Conservation (phyloP, 2,329 filamentous ascomycete genomes). For the Aspergillus sp. region DNA sequence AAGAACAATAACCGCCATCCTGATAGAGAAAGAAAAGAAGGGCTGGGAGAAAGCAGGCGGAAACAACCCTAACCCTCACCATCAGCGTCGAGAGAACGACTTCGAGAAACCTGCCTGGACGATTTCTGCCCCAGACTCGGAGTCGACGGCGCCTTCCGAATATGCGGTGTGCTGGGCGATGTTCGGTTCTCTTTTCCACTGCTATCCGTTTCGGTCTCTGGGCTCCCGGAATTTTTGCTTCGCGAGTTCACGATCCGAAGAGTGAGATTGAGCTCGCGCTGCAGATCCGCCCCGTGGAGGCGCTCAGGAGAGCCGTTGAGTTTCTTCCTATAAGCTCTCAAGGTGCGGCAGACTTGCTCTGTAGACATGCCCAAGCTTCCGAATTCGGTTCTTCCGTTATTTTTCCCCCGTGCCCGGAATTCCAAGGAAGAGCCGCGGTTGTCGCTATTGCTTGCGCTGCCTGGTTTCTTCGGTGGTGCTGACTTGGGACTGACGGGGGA, state of each 20-base stretch:
- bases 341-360: conserved; percentile 48
- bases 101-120: conserved; percentile 15
- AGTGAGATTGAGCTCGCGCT: conserved; percentile 45
- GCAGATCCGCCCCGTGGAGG: conserved; percentile 46
- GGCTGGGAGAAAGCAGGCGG: conserved; percentile 2
- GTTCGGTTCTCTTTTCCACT: conserved; percentile 29
- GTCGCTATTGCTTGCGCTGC: conserved; percentile 17
- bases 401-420: conserved; percentile 39
- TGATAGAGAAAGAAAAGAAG: conserved; percentile 2
- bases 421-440: conserved; percentile 42
- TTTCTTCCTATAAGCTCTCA: conserved; percentile 52
- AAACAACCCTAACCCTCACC: conserved; percentile 9
- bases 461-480: conserved; percentile 19
- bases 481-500: conserved; percentile 32
- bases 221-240: conserved; percentile 18
- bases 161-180: conserved; percentile 15
- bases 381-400: conserved; percentile 30
- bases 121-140: conserved; percentile 21
- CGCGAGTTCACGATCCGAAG: conserved; percentile 25
- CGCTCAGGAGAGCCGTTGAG: conserved; percentile 41
- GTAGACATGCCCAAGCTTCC: conserved; percentile 44
- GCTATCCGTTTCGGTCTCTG: conserved; percentile 30
- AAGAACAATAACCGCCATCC: conserved; percentile 4
- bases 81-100: conserved; percentile 26
- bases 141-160: conserved; percentile 28